Evolutionary conservation across 441 rosid genomes (phyloP).

Genomic region (Corymbia citriodora): DNA sequence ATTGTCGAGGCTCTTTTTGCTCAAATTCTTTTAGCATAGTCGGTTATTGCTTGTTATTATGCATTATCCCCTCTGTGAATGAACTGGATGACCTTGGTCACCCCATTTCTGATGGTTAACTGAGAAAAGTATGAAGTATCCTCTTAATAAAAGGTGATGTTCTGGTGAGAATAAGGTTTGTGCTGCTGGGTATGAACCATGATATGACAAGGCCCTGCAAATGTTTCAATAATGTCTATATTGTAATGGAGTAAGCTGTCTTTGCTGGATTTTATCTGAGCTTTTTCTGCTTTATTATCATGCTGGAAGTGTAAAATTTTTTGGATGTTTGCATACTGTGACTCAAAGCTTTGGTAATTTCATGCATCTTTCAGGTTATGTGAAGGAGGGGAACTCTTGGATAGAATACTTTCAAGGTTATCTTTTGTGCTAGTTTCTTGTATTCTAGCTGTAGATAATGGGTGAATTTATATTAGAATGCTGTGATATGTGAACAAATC

Average conservation of each 20-base stretch:
- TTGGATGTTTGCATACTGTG: not conserved
- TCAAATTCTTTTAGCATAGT: not conserved
- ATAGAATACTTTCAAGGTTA: conserved; percentile 11
- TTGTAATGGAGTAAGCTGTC: conserved; percentile 90
- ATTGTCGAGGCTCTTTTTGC: not conserved
- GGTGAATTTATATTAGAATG: not conserved
- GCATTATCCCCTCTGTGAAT: not conserved
- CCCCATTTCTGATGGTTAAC: no score
- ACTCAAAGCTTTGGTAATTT: not conserved
- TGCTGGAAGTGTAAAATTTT: not conserved
- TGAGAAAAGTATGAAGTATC: no score
- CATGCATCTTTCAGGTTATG: not conserved
- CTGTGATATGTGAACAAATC: no score
- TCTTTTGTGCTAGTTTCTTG: not conserved
- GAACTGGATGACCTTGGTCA: not conserved
- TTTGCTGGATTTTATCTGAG: not conserved
- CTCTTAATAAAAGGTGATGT: not conserved
- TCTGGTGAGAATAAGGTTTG: not conserved
- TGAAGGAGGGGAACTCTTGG: conserved; percentile 12
- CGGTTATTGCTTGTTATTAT: not conserved
- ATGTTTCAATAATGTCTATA: not conserved
- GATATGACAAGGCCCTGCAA: not conserved
- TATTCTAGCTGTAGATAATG: not conserved
- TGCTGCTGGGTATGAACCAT: not conserved
- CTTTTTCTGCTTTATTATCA: not conserved